Percentiles rank a stretch among this genome's conserved stretches.
These are phyloP conservation scores for Bryoerythrophyllum caledonicum DNA, from an alignment of 225 moss, liverwort and hornwort species.

Conservation along the genomic window DNA sequence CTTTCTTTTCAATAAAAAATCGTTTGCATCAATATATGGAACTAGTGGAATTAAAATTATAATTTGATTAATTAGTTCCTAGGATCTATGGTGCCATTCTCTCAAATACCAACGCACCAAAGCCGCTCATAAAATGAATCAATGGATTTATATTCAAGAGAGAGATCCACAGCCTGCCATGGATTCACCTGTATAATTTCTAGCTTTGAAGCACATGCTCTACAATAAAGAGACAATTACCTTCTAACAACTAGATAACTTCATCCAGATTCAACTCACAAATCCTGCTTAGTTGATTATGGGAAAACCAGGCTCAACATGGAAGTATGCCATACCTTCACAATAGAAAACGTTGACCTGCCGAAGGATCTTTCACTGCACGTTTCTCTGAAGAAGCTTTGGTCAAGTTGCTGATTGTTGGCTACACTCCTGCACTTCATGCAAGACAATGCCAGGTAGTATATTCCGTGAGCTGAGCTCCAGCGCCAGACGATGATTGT, in stretches of 20 bases:
- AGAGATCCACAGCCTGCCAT: background rate
- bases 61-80: too few species aligned
- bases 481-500: conserved; percentile 77
- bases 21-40: too few species aligned
- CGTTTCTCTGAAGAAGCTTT: background rate
- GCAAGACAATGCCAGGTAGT: conserved; percentile 54
- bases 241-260: background rate
- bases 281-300: background rate
- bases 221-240: background rate
- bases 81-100: too few species aligned
- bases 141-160: background rate
- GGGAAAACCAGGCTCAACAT: conserved; percentile 13
- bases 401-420: conserved; percentile 12
- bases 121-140: background rate
- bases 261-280: background rate
- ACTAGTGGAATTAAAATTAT: too few species aligned
- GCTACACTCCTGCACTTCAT: conserved; percentile 43
- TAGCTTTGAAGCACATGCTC: background rate
- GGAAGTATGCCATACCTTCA: conserved; percentile 20
- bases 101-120: background rate
- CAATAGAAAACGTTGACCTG: background rate
- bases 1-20: too few species aligned
- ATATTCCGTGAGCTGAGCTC: conserved; percentile 59
- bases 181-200: background rate
- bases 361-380: background rate